Evolutionary conservation across 805 yeast genomes (phyloP).

Genomic region (Lachancea quebecensis): DNA sequence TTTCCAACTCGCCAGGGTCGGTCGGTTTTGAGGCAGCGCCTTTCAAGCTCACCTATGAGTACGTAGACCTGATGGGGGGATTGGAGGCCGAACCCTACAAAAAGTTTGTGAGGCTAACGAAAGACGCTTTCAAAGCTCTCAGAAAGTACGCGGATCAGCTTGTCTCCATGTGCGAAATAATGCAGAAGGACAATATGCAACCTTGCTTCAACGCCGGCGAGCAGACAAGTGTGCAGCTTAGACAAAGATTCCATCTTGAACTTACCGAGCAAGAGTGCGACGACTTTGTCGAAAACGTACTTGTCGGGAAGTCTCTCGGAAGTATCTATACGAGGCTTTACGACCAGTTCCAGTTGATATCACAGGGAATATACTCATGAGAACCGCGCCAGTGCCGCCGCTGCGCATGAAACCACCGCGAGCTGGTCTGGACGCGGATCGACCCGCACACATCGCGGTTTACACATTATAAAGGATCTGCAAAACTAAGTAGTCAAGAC

Average conservation of each 20-base stretch:
- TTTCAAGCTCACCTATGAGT: conserved; percentile 84
- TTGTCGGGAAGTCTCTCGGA: conserved; percentile 78
- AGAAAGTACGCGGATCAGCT: conserved; percentile 69
- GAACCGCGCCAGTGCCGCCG: not conserved
- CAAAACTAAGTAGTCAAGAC: too few species aligned
- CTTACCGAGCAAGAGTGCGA: conserved; percentile 60
- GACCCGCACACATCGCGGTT: too few species aligned
- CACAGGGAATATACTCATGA: conserved; percentile 81
- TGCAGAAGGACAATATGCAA: conserved; percentile 83
- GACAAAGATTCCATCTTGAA: conserved; percentile 76
- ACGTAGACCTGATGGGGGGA: conserved; percentile 85
- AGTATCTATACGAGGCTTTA: conserved; percentile 86
- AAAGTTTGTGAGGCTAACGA: conserved; percentile 56
- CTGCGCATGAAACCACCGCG: too few species aligned
- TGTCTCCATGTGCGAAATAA: conserved; percentile 78
- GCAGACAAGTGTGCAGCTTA: conserved; percentile 68
- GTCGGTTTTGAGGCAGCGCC: conserved; percentile 98
- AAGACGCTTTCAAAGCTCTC: conserved; percentile 65
- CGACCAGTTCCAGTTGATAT: conserved; percentile 89
- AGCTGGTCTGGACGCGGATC: too few species aligned
- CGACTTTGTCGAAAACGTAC: conserved; percentile 63
- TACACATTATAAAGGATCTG: too few species aligned
- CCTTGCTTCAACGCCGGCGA: conserved; percentile 92
- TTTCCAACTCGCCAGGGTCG: conserved; percentile 94
- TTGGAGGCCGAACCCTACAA: conserved; percentile 51